Percentiles rank a stretch among this genome's conserved stretches.
phyloP scores from a whole-genome alignment of 805 yeast species.

The Hanseniaspora pseudoguilliermondii region DNA sequence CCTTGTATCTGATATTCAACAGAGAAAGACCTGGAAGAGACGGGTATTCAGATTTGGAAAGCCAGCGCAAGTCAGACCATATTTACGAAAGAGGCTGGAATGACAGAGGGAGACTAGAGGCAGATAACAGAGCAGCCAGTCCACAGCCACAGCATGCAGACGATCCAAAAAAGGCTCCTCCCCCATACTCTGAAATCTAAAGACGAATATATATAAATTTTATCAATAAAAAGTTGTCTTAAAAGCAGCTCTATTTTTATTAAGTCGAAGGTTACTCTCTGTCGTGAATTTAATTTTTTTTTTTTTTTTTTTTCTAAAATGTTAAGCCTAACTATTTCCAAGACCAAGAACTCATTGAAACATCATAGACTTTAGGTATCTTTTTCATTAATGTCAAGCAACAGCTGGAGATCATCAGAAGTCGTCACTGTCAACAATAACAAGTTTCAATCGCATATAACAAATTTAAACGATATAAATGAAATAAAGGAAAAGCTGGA shows the following conservation, averaged over 20 bases:
- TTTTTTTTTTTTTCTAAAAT: too few species aligned
- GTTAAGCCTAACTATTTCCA: neutral
- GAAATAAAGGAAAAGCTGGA: conserved; percentile 35
- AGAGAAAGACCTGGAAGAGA: conserved; percentile 22
- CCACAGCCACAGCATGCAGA: neutral
- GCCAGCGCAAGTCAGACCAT: neutral
- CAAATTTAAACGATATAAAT: conserved; percentile 27
- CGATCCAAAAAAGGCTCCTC: conserved; percentile 2
- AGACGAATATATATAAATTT: too few species aligned
- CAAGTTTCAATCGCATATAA: conserved; percentile 52
- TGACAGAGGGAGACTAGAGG: conserved; percentile 20
- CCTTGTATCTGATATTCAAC: conserved; percentile 37
- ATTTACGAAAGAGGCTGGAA: conserved; percentile 26
- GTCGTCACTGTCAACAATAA: conserved; percentile 42
- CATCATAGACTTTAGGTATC: too few species aligned
- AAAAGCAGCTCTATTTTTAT: neutral
- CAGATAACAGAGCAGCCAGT: neutral
- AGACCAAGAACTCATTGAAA: neutral
- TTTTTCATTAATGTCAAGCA: neutral
- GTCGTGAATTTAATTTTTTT: neutral
- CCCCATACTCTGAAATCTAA: neutral
- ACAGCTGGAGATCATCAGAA: conserved; percentile 33
- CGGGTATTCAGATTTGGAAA: conserved; percentile 14
- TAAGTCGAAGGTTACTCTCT: neutral
- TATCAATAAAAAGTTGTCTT: neutral